Percentiles rank a stretch among this genome's conserved stretches.
These are phyloP conservation scores for Saccharomycopsis selenospora DNA, from an alignment of 805 yeast genomes.

Conservation along the genomic window DNA sequence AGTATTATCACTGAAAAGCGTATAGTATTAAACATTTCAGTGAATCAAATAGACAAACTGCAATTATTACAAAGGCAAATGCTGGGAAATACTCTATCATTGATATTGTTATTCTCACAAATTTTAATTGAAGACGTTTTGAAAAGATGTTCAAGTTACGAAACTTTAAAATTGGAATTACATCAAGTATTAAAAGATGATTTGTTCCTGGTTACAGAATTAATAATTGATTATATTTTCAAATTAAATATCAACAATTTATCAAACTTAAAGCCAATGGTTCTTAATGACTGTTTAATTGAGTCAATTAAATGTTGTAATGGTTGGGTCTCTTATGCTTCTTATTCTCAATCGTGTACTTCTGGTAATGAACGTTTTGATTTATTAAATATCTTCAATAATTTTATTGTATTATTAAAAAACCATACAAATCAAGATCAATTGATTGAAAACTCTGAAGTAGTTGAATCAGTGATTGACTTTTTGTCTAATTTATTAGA, in stretches of 20 bases:
- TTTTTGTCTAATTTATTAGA: conserved; percentile 18
- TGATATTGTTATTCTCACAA: conserved; percentile 33
- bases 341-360: conserved; percentile 7
- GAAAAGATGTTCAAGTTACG: conserved; percentile 24
- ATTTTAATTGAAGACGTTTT: conserved; percentile 46
- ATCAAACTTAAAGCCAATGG: neutral
- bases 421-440: neutral
- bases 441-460: conserved; percentile 6
- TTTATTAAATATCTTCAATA: neutral
- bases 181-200: conserved; percentile 34
- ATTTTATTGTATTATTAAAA: neutral
- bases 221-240: conserved; percentile 18
- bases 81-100: conserved; percentile 2
- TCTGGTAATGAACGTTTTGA: conserved; percentile 3
- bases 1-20: conserved; percentile 19
- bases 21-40: neutral
- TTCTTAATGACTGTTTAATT: neutral
- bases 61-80: conserved; percentile 8
- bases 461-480: conserved; percentile 15
- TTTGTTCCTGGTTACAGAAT: conserved; percentile 30
- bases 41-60: neutral
- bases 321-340: conserved; percentile 8
- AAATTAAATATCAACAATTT: conserved; percentile 15
- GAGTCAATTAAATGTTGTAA: conserved; percentile 5
- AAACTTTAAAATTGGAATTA: conserved; percentile 24